A percentile compares a stretch with the other conserved stretches of the same genome.
These are phyloP conservation scores for Phyllosticta citrichinensis DNA, from an alignment of 2,329 filamentous ascomycete species.

Conservation along the genomic window DNA sequence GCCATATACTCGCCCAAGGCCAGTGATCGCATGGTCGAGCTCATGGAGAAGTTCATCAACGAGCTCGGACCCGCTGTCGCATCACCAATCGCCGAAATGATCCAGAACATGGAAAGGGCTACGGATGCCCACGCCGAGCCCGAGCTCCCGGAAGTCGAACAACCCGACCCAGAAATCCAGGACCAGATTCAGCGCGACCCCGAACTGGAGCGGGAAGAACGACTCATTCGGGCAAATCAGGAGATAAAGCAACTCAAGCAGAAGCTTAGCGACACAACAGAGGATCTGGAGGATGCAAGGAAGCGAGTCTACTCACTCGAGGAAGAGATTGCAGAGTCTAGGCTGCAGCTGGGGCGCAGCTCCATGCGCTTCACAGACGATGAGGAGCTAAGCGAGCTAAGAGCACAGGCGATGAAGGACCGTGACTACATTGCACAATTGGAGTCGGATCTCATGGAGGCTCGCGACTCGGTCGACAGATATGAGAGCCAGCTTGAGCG, in stretches of 20 bases:
- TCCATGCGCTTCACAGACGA: slow-evolving; percentile 28
- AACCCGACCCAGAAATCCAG: slow-evolving; percentile 5
- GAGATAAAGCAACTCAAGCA: slow-evolving; percentile 34
- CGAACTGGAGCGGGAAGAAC: slow-evolving; percentile 40
- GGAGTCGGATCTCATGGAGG: slow-evolving; percentile 35
- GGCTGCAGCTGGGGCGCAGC: slow-evolving; percentile 34
- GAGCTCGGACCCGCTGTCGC: slow-evolving; percentile 27
- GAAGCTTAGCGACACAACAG: slow-evolving; percentile 29
- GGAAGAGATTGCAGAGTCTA: slow-evolving; percentile 38
- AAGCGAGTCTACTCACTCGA: slow-evolving; percentile 36
- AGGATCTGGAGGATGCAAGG: slow-evolving; percentile 32
- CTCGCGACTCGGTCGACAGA: slow-evolving; percentile 34
- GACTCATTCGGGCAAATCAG: slow-evolving; percentile 38
- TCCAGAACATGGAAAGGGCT: slow-evolving; percentile 24
- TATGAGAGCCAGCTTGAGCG: slow-evolving; percentile 37
- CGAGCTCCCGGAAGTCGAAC: slow-evolving; percentile 6
- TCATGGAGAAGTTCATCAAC: slow-evolving; percentile 19
- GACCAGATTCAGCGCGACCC: slow-evolving; percentile 24
- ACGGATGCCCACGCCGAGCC: neutral
- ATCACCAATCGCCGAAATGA: slow-evolving; percentile 29
- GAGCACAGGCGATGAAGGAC: slow-evolving; percentile 34
- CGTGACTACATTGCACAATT: slow-evolving; percentile 41
- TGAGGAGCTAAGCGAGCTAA: slow-evolving; percentile 35
- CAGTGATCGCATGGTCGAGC: slow-evolving; percentile 37
- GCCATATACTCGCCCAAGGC: slow-evolving; percentile 38